Conservation (phyloP, 2,329 filamentous ascomycete species). For the Penicillium sp. region DNA sequence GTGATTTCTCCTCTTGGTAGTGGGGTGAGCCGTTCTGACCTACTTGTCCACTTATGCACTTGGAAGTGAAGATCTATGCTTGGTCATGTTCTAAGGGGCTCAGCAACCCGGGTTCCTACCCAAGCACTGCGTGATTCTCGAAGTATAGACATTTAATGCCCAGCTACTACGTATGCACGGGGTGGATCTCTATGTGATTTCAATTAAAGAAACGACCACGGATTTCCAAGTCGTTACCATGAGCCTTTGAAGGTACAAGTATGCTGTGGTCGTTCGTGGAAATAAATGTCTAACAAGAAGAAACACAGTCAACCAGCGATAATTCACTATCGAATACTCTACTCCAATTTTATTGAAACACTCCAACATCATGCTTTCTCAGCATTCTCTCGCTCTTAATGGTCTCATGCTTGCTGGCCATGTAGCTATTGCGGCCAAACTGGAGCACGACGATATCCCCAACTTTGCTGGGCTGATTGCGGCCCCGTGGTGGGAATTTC, state of each 20-base stretch:
- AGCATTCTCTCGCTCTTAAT: conserved; percentile 23
- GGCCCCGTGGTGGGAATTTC: conserved; percentile 24
- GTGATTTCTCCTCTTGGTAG: conserved; percentile 2
- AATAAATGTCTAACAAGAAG: background rate
- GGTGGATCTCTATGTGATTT: background rate
- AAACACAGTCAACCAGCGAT: background rate
- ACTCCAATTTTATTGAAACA: background rate
- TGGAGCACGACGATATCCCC: conserved; percentile 31
- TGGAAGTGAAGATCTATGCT: background rate
- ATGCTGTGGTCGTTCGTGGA: background rate
- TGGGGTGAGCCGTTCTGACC: background rate
- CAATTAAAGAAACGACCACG: conserved; percentile 14
- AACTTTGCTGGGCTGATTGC: conserved; percentile 28
- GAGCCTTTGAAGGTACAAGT: conserved; percentile 9
- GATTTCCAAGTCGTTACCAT: background rate
- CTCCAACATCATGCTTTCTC: conserved; percentile 20
- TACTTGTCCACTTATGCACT: background rate
- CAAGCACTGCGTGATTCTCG: background rate
- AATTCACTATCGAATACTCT: background rate
- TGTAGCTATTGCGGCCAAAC: conserved; percentile 22
- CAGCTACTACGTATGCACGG: conserved; percentile 1
- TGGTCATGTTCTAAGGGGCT: conserved; percentile 10
- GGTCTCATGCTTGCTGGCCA: conserved; percentile 26
- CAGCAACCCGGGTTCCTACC: conserved; percentile 3
- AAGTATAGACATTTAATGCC: background rate